These are phyloP conservation scores for Leishmania braziliensis DNA, from an alignment of 208 protist genomes.

Conservation along the genomic window DNA sequence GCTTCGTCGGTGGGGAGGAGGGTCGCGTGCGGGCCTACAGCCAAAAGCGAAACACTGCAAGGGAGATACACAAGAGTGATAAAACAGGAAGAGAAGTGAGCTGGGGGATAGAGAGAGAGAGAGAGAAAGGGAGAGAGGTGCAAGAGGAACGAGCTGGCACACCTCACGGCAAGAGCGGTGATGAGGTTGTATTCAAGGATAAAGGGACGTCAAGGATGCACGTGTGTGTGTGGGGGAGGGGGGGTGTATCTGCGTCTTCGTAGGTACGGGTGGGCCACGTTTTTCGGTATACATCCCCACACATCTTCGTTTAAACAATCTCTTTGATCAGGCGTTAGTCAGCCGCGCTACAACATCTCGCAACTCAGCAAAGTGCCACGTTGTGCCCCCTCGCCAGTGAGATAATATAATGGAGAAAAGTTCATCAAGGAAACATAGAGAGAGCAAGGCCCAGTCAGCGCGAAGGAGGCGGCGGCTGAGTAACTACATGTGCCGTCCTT, in stretches of 20 bases:
- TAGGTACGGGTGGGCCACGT: not conserved
- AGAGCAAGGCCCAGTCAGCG: not conserved
- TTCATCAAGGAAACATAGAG: not conserved
- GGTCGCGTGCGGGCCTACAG: not conserved
- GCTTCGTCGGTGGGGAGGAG: not conserved
- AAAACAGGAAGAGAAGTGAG: not conserved
- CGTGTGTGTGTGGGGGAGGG: not conserved
- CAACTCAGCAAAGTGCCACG: not conserved
- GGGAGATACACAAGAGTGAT: not conserved
- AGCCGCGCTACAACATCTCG: not conserved
- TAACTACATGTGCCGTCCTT: not conserved
- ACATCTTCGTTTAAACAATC: not conserved
- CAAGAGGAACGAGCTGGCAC: not conserved
- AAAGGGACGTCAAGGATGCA: not conserved
- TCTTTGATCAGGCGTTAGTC: not conserved
- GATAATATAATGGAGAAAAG: not conserved
- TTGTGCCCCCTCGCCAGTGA: not conserved
- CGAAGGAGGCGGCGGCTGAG: not conserved
- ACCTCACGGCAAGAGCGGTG: not conserved
- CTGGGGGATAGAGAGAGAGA: not conserved
- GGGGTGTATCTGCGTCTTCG: not conserved
- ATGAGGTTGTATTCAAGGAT: not conserved
- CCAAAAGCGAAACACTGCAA: not conserved
- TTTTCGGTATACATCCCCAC: not conserved
- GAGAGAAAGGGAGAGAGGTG: not conserved